These are phyloP conservation scores for Pachyrhizus erosus DNA, from an alignment of 306 rosid species.

Conservation along the genomic window DNA sequence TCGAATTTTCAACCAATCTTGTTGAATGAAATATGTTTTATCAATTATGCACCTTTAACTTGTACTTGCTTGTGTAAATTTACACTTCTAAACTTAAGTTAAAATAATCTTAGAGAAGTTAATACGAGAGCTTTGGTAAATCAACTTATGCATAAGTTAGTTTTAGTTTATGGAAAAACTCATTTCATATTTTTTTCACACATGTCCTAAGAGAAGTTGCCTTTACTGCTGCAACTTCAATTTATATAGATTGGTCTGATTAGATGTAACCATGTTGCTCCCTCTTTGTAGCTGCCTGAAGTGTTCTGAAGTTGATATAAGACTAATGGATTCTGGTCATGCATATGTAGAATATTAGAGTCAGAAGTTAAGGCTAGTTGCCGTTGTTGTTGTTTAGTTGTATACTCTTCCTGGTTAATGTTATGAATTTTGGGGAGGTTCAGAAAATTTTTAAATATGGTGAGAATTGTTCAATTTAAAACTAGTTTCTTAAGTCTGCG, in stretches of 20 bases:
- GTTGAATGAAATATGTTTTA: neutral
- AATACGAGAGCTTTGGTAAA: too few relatives aligned
- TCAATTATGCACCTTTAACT: slow-evolving; percentile 7
- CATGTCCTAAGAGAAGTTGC: neutral
- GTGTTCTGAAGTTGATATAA: slow-evolving; percentile 1
- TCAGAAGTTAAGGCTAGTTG: slow-evolving; percentile 9
- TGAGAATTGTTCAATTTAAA: neutral
- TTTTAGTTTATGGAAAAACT: too few relatives aligned
- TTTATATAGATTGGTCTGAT: neutral
- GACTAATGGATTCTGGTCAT: neutral
- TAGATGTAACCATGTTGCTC: neutral
- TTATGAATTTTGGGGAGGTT: neutral
- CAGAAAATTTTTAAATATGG: neutral
- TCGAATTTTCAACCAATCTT: neutral
- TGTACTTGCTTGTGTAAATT: neutral
- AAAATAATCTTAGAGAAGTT: too few relatives aligned
- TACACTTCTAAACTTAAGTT: neutral
- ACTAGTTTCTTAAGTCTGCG: neutral
- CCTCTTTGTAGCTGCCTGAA: neutral
- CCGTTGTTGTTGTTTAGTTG: neutral
- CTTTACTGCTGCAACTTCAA: neutral
- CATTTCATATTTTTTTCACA: neutral
- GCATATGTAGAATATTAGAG: neutral
- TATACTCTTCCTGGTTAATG: neutral
- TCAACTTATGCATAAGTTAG: too few relatives aligned